Conservation (phyloP, 2,329 filamentous ascomycete species). For the Xylaria sp. region DNA sequence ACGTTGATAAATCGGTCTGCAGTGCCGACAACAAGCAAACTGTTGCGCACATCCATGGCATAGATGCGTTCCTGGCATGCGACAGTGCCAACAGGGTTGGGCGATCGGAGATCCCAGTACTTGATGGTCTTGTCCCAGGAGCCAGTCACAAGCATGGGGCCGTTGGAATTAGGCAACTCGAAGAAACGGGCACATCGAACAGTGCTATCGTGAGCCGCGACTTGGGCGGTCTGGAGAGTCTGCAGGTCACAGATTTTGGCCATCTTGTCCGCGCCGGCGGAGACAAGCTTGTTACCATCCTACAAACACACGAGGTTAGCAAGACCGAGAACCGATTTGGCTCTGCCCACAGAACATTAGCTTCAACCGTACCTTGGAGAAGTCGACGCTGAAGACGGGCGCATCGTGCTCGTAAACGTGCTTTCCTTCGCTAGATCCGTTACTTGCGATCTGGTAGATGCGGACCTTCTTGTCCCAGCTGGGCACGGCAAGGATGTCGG, state of each 20-base stretch:
- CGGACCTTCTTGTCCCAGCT: conserved; percentile 98
- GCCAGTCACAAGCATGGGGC: conserved; percentile 84
- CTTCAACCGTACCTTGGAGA: conserved; percentile 64
- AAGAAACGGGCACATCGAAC: conserved; percentile 76
- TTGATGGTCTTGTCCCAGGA: conserved; percentile 89
- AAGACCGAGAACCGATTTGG: too few relatives aligned
- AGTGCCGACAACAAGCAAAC: conserved; percentile 84
- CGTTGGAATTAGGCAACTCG: conserved; percentile 56
- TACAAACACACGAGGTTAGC: conserved; percentile 34
- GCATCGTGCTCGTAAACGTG: conserved; percentile 81
- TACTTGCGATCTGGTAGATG: conserved; percentile 82
- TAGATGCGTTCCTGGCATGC: conserved; percentile 75
- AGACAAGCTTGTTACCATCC: conserved; percentile 87
- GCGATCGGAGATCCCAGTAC: conserved; percentile 75
- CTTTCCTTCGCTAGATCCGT: conserved; percentile 76
- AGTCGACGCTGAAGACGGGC: conserved; percentile 78
- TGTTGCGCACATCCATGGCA: conserved; percentile 83
- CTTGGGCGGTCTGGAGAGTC: conserved; percentile 60
- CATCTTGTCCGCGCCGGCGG: conserved; percentile 84
- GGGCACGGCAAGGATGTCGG: conserved; percentile 78
- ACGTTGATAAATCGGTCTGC: conserved; percentile 96
- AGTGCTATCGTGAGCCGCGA: conserved; percentile 79
- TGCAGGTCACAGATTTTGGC: conserved; percentile 81
- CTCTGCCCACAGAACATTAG: background rate
- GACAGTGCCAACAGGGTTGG: conserved; percentile 59